phyloP scores from a whole-genome alignment of 805 yeast species.

The Cyberlindnera euphorbiae region DNA sequence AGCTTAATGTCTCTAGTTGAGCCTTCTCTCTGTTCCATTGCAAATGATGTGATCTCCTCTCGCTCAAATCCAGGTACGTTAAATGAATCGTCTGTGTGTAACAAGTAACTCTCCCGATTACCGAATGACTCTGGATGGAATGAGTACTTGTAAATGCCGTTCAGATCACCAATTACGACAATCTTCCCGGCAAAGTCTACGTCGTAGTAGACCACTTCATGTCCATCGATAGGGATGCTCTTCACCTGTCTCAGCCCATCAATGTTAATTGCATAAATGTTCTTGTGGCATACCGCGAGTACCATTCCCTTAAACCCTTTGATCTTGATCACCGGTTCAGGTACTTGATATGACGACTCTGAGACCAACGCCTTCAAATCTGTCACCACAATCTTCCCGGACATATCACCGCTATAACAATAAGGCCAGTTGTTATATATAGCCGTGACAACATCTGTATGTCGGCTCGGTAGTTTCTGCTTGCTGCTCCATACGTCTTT shows the following conservation, averaged over 20 bases:
- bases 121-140: slow-evolving; percentile 15
- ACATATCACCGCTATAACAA: slow-evolving; percentile 21
- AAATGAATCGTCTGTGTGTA: too few relatives aligned
- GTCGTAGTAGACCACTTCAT: slow-evolving; percentile 8
- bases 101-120: not conserved
- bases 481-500: slow-evolving; percentile 15
- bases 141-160: slow-evolving; percentile 9
- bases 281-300: slow-evolving; percentile 8
- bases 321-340: slow-evolving; percentile 6
- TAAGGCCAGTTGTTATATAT: slow-evolving; percentile 14
- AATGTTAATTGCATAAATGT: slow-evolving; percentile 8
- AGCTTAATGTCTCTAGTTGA: slow-evolving; percentile 5
- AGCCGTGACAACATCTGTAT: slow-evolving; percentile 13
- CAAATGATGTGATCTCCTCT: slow-evolving; percentile 12
- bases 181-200: slow-evolving; percentile 23
- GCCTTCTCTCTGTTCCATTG: slow-evolving; percentile 15
- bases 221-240: slow-evolving; percentile 4
- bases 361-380: slow-evolving; percentile 14
- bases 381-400: slow-evolving; percentile 16
- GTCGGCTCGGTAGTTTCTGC: slow-evolving; percentile 7
- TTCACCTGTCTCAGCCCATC: not conserved
- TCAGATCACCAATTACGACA: slow-evolving; percentile 11
- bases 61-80: too few relatives aligned
- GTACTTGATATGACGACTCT: slow-evolving; percentile 6
- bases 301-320: slow-evolving; percentile 10